phyloP scores from a whole-genome alignment of 1,139 yeast genomes.

The Geotrichum klebahnii region DNA sequence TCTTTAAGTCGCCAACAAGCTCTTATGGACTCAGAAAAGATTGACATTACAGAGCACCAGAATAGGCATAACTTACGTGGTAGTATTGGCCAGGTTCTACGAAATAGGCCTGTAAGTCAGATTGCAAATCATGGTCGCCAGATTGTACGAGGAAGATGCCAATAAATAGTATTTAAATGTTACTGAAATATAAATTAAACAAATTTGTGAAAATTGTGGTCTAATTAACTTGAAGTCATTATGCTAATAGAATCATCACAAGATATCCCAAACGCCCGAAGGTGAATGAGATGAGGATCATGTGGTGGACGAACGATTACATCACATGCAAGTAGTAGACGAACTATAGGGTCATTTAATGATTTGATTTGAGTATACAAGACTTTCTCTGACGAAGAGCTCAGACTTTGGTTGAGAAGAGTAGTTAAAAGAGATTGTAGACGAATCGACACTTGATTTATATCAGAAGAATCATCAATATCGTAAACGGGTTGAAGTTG shows the following conservation, averaged over 20 bases:
- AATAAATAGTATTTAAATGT: background rate
- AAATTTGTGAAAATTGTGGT: background rate
- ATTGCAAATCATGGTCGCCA: slow-evolving; percentile 1
- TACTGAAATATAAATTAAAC: background rate
- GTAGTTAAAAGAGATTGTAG: slow-evolving; percentile 4
- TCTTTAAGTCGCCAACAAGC: slow-evolving; percentile 1
- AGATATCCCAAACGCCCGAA: slow-evolving; percentile 13
- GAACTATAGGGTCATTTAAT: slow-evolving; percentile 7
- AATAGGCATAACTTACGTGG: slow-evolving; percentile 6
- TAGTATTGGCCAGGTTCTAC: slow-evolving; percentile 1
- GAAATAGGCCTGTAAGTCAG: slow-evolving; percentile 5
- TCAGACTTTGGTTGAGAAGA: slow-evolving; percentile 5
- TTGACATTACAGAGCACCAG: slow-evolving; percentile 14
- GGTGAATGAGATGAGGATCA: slow-evolving; percentile 6
- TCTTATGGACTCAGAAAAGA: slow-evolving; percentile 10
- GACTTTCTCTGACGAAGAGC: background rate
- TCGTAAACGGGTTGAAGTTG: slow-evolving; percentile 2
- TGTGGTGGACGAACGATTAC: slow-evolving; percentile 5
- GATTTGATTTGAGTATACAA: slow-evolving; percentile 5
- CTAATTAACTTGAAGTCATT: background rate
- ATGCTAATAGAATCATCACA: background rate
- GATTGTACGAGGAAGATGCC: slow-evolving; percentile 2
- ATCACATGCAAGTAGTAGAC: slow-evolving; percentile 1
- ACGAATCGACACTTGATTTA: background rate
- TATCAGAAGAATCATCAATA: background rate